These are phyloP conservation scores for Tetrahymena thermophila DNA, from an alignment of 73 alveolate genomes.

Conservation along the genomic window DNA sequence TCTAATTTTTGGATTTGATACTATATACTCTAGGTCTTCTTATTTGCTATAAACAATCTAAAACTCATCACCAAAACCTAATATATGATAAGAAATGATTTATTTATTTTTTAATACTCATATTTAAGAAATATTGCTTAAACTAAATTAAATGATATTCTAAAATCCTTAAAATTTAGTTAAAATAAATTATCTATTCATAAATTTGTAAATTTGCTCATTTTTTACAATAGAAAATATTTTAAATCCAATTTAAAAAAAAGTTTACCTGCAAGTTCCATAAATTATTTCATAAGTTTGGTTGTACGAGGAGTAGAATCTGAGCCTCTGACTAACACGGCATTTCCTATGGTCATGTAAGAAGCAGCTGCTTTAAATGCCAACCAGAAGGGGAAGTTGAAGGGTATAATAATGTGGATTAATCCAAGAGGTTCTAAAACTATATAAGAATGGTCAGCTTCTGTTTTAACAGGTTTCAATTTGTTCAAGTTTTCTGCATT, in stretches of 20 bases:
- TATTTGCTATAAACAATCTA: slow-evolving; percentile 44
- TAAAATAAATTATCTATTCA: too few relatives aligned
- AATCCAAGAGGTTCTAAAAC: slow-evolving; percentile 68
- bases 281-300: slow-evolving; percentile 34
- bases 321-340: slow-evolving; percentile 63
- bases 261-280: slow-evolving; percentile 46
- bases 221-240: too few relatives aligned
- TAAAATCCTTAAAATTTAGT: too few relatives aligned
- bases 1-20: slow-evolving; percentile 54
- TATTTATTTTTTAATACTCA: neutral
- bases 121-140: too few relatives aligned
- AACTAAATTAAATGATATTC: too few relatives aligned
- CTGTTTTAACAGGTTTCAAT: slow-evolving; percentile 9
- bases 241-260: too few relatives aligned
- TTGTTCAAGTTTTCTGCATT: neutral
- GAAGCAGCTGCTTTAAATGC: slow-evolving; percentile 64
- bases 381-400: slow-evolving; percentile 81
- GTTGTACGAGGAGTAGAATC: slow-evolving; percentile 58
- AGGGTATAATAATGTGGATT: slow-evolving; percentile 55
- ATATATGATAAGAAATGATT: neutral
- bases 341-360: slow-evolving; percentile 60
- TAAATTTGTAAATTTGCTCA: too few relatives aligned
- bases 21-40: slow-evolving; percentile 43
- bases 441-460: slow-evolving; percentile 47
- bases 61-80: slow-evolving; percentile 42